These are phyloP conservation scores for Hydnomerulius pinastri DNA, from an alignment of 768 basidiomycete species.

Conservation along the genomic window DNA sequence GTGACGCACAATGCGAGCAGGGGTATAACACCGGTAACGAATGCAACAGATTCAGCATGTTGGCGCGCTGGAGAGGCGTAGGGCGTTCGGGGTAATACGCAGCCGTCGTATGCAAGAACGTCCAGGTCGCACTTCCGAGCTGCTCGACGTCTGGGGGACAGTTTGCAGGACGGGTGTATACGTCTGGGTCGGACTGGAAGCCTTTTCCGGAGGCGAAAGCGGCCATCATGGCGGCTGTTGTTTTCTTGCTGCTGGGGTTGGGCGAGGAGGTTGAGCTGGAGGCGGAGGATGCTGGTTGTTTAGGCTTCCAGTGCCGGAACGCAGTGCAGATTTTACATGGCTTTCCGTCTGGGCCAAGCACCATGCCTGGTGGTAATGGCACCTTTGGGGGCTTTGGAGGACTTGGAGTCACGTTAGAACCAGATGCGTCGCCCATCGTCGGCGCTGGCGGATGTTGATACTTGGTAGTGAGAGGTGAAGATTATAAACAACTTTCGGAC, in stretches of 20 bases:
- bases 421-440: slow-evolving; percentile 1
- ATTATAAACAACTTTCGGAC: too few relatives aligned
- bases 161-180: slow-evolving; percentile 50
- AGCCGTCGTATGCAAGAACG: slow-evolving; percentile 93
- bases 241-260: slow-evolving; percentile 32
- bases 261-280: slow-evolving; percentile 14
- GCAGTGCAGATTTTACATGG: slow-evolving; percentile 92
- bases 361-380: slow-evolving; percentile 75
- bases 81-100: slow-evolving; percentile 93
- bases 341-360: slow-evolving; percentile 91
- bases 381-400: slow-evolving; percentile 20
- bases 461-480: too few relatives aligned
- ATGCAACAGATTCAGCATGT: slow-evolving; percentile 81
- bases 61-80: slow-evolving; percentile 68
- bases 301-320: slow-evolving; percentile 69
- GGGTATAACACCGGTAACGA: slow-evolving; percentile 86
- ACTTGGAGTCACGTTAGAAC: slow-evolving; percentile 4
- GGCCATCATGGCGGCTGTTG: slow-evolving; percentile 36
- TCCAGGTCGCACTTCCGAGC: slow-evolving; percentile 93
- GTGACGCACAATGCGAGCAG: slow-evolving; percentile 80
- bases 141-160: slow-evolving; percentile 92
- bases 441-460: not conserved
- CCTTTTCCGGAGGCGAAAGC: slow-evolving; percentile 33
- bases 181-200: slow-evolving; percentile 28
- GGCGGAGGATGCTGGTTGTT: slow-evolving; percentile 28